Conservation (phyloP, 768 basidiomycete species). For the Termitomyces sp. region DNA sequence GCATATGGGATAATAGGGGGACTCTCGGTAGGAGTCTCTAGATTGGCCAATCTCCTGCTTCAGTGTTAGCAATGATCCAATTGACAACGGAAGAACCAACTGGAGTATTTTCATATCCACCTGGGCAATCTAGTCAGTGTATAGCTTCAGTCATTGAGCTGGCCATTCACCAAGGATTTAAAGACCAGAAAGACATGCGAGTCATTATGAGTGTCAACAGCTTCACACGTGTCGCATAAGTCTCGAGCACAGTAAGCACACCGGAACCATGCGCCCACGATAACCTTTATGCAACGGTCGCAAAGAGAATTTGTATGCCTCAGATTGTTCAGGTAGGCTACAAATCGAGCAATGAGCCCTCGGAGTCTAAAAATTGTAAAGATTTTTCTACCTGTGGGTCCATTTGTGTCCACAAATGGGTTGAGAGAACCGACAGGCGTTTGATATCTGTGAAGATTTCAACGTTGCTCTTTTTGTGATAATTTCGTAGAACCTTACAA, state of each 20-base stretch:
- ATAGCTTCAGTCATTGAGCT: neutral
- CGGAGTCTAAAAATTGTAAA: neutral
- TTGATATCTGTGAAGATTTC: constrained; percentile 47
- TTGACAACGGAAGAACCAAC: constrained; percentile 28
- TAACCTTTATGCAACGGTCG: constrained; percentile 79
- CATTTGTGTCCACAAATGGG: constrained; percentile 26
- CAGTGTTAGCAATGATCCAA: neutral
- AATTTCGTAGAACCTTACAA: constrained; percentile 39
- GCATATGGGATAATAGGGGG: constrained; percentile 60
- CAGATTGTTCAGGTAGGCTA: constrained; percentile 61
- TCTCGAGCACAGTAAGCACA: constrained; percentile 88
- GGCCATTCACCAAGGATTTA: constrained; percentile 63
- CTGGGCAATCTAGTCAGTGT: constrained; percentile 25
- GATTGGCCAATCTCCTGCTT: constrained; percentile 44
- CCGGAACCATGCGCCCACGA: constrained; percentile 86
- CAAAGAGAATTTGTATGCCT: constrained; percentile 69
- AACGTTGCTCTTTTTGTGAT: constrained; percentile 2
- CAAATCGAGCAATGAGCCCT: neutral
- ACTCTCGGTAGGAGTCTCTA: constrained; percentile 47
- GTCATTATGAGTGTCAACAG: constrained; percentile 74
- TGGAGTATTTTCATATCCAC: constrained; percentile 72
- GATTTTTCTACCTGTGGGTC: constrained; percentile 52
- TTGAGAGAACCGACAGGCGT: constrained; percentile 52
- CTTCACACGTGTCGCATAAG: constrained; percentile 81
- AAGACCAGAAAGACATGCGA: constrained; percentile 85